A percentile compares a stretch with the other conserved stretches of the same genome.
Evolutionary conservation across 176 grass and related monocot genomes (phyloP).

Genomic region (Areca catechu): DNA sequence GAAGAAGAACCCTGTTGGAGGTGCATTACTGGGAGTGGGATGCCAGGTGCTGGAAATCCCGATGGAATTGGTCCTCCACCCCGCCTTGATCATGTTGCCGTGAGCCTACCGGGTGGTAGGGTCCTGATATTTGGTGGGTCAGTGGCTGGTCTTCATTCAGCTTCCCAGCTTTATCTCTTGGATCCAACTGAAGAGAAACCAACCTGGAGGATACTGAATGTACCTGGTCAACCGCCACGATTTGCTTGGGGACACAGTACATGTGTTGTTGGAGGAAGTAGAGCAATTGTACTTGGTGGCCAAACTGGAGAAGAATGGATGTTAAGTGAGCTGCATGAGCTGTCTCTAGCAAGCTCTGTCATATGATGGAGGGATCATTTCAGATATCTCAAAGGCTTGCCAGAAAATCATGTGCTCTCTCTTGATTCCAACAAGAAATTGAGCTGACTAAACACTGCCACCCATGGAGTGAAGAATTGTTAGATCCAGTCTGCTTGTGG

Average conservation of each 20-base stretch:
- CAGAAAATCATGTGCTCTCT: not conserved
- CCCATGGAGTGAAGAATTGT: too few species aligned
- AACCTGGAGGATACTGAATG: slow-evolving; percentile 17
- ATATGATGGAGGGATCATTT: too few species aligned
- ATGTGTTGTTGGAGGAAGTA: slow-evolving; percentile 17
- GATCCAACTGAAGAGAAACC: slow-evolving; percentile 16
- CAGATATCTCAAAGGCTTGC: too few species aligned
- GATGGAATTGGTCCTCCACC: slow-evolving; percentile 15
- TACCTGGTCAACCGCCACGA: slow-evolving; percentile 7
- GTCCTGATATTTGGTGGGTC: slow-evolving; percentile 15
- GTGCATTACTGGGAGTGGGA: slow-evolving; percentile 15
- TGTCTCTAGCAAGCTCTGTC: slow-evolving; percentile 4
- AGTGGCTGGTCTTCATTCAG: slow-evolving; percentile 19
- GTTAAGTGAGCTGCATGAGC: slow-evolving; percentile 13
- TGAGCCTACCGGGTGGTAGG: slow-evolving; percentile 14
- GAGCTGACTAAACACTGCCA: too few species aligned
- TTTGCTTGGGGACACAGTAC: slow-evolving; percentile 19
- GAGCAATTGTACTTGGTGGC: slow-evolving; percentile 13
- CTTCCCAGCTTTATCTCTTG: slow-evolving; percentile 16
- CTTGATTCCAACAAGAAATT: slow-evolving; percentile 2
- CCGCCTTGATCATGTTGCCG: slow-evolving; percentile 16
- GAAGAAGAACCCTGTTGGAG: slow-evolving; percentile 17
- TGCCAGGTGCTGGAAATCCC: slow-evolving; percentile 14
- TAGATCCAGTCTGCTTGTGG: too few species aligned
- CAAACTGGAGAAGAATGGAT: slow-evolving; percentile 21